phyloP scores from a whole-genome alignment of 805 yeast genomes.

The Cyberlindnera veronae region DNA sequence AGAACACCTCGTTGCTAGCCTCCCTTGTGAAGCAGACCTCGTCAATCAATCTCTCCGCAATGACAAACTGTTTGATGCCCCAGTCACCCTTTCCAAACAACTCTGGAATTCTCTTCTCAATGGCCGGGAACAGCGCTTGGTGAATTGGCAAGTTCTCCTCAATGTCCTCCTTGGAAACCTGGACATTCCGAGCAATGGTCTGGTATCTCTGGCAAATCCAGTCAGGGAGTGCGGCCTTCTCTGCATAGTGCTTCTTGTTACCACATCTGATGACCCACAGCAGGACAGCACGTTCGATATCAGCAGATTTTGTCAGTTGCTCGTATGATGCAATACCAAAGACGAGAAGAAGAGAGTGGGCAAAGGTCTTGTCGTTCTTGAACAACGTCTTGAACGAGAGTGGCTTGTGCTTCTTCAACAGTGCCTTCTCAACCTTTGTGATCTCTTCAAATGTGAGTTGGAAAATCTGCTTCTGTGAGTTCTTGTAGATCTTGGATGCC shows the following conservation, averaged over 20 bases:
- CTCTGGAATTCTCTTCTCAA: conserved; percentile 51
- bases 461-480: conserved; percentile 46
- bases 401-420: conserved; percentile 42
- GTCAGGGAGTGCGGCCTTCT: conserved; percentile 38
- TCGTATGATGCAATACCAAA: conserved; percentile 57
- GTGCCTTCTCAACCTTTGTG: conserved; percentile 42
- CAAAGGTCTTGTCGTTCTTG: conserved; percentile 51
- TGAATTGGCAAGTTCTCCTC: conserved; percentile 51
- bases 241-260: conserved; percentile 38
- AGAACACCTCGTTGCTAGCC: conserved; percentile 33
- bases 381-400: conserved; percentile 55
- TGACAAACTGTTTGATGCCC: conserved; percentile 37
- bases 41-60: conserved; percentile 52
- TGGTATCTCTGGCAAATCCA: conserved; percentile 45
- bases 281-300: conserved; percentile 56
- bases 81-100: conserved; percentile 49
- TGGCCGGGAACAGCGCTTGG: conserved; percentile 47
- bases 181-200: conserved; percentile 34
- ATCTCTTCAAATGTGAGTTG: conserved; percentile 42
- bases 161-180: conserved; percentile 50
- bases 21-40: conserved; percentile 42
- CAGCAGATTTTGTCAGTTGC: conserved; percentile 41
- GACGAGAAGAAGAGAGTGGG: conserved; percentile 49
- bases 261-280: conserved; percentile 61
- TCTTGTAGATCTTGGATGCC: conserved; percentile 43